Percentiles rank a stretch among this genome's conserved stretches.
phyloP scores from a whole-genome alignment of 2,329 filamentous ascomycete genomes.

The Lomentospora prolificans region DNA sequence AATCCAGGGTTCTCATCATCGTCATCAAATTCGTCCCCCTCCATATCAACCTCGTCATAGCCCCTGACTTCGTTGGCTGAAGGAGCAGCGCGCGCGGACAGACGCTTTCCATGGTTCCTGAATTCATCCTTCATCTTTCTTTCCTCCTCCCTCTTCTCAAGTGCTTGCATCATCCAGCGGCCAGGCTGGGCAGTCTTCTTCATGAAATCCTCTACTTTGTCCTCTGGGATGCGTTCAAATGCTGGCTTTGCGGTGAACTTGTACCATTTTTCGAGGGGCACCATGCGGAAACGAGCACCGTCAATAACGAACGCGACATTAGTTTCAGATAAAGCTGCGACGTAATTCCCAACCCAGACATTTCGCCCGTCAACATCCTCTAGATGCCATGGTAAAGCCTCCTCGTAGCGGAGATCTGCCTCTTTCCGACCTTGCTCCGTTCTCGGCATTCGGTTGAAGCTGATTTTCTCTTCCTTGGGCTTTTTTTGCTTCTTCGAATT shows the following conservation, averaged over 20 bases:
- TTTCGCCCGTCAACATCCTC: conserved; percentile 96
- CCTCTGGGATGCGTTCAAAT: conserved; percentile 65
- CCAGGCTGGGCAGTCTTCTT: conserved; percentile 43
- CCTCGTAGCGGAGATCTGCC: conserved; percentile 73
- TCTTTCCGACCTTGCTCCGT: conserved; percentile 72
- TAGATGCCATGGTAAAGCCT: conserved; percentile 90
- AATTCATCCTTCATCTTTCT: conserved; percentile 50
- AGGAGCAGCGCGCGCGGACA: conserved; percentile 7
- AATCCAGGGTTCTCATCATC: conserved; percentile 73
- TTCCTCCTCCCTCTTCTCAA: conserved; percentile 39
- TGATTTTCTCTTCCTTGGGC: conserved; percentile 75
- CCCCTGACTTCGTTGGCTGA: conserved; percentile 28
- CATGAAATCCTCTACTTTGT: conserved; percentile 79
- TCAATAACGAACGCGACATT: conserved; percentile 71
- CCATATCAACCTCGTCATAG: conserved; percentile 59
- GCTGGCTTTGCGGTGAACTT: conserved; percentile 72
- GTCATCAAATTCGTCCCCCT: conserved; percentile 69
- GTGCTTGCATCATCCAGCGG: conserved; percentile 4
- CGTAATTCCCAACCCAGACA: conserved; percentile 85
- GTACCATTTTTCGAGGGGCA: conserved; percentile 95
- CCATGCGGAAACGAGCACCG: conserved; percentile 64
- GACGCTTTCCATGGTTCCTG: conserved; percentile 1
- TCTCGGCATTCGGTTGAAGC: conserved; percentile 72
- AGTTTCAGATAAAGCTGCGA: conserved; percentile 77
- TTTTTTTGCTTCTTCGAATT: conserved; percentile 55